These are phyloP conservation scores for barrel medic (Medicago truncatula) DNA, from an alignment of 306 rosid species.

Conservation along the genomic window DNA sequence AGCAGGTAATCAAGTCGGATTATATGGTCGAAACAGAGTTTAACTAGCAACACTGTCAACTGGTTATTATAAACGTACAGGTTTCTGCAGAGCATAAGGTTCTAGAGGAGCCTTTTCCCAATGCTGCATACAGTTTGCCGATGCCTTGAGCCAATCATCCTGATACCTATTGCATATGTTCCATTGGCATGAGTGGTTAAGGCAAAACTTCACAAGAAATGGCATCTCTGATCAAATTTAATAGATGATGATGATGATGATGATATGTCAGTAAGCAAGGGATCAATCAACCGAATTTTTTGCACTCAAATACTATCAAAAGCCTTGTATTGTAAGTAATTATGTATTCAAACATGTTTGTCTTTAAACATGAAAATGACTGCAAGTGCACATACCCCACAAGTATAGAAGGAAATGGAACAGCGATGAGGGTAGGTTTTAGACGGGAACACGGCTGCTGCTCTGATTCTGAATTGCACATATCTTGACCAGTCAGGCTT, in stretches of 20 bases:
- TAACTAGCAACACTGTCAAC: constrained; percentile 25
- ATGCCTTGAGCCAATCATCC: constrained; percentile 99
- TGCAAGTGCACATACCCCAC: constrained; percentile 73
- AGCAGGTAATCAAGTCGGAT: constrained; percentile 1
- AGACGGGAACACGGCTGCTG: constrained; percentile 67
- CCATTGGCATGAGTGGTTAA: constrained; percentile 32
- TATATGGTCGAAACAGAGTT: constrained; percentile 25
- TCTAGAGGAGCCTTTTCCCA: constrained; percentile 99
- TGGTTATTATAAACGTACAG: constrained; percentile 62
- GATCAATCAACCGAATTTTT: constrained; percentile 11
- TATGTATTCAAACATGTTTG: constrained; percentile 24
- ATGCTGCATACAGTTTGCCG: constrained; percentile 74
- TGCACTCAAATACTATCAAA: constrained; percentile 21
- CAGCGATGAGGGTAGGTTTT: constrained; percentile 78
- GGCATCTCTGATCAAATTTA: constrained; percentile 16
- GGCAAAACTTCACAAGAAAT: constrained; percentile 11
- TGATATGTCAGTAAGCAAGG: constrained; percentile 8
- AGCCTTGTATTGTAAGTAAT: background rate
- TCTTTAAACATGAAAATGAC: constrained; percentile 13
- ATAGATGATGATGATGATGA: background rate
- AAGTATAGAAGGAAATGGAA: constrained; percentile 92
- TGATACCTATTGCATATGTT: constrained; percentile 70
- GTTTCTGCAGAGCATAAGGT: constrained; percentile 91
- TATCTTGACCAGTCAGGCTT: constrained; percentile 69
- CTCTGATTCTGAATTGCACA: constrained; percentile 74